Evolutionary conservation across 2,329 filamentous ascomycete species (phyloP), one percentile per base, ranked within the genome.

Genomic region (Saccharata proteae): DNA sequence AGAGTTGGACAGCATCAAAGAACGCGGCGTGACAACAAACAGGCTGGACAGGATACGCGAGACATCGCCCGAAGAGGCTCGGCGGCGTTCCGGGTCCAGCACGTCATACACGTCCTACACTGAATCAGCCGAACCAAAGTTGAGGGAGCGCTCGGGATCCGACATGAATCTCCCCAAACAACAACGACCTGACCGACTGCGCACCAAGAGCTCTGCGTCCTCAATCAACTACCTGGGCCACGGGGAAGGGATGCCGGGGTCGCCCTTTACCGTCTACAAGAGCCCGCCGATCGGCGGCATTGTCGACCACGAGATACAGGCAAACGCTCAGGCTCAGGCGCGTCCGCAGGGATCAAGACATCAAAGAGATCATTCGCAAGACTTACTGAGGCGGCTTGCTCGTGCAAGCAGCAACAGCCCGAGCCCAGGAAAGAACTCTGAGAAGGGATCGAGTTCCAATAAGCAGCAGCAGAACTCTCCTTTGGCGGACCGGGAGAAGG

Each of bases 351-450:
- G 47, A 25, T 51, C 52, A 8, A 34, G 38, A 9, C 49, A 56
- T 30, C 44, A 49, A 18, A 51, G 58, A 21, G 49, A 55, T 24
- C 62, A 64, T 41, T 65, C 62, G 5, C 52, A 62, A 37, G 52
- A 59, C 37, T 44, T 67, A 14, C 47, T 68, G 27, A 54, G 57
- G 38, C 53, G 55, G 34, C 48, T 68, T 7, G 60, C 64, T 2
- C 49, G 60, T 38, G 59, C 52, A 2, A 57, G 61, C 5, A 65
- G 59, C 35, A 40, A 45, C 26, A 66, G 61, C 18, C 62, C 64
- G 4, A 64, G 58, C 38, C 59, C 62, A 19, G 50, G 42, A 14
- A 51, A 49, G 30, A 29, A 29, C 16, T 10, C 28, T 8, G 28
- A 30, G 14, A 19, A 30, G 12, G n/a, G 6, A 13, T 6, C 12